phyloP scores from a whole-genome alignment of 768 basidiomycete genomes.

The Cystofilobasidium bisporidii region DNA sequence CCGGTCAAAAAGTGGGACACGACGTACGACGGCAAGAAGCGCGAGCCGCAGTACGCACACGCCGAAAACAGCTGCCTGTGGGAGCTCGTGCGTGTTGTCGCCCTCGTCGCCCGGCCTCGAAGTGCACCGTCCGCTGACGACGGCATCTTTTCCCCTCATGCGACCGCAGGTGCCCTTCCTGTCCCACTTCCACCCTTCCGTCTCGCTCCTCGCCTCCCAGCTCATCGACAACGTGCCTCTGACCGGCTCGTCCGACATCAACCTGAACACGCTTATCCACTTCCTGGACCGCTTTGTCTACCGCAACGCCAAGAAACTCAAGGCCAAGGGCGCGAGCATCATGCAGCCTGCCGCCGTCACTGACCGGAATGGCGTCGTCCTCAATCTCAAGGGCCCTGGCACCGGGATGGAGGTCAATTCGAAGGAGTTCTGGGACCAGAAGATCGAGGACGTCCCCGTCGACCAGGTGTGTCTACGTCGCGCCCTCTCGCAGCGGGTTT shows the following conservation, averaged over 20 bases:
- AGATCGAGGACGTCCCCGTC: slow-evolving; percentile 63
- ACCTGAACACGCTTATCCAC: slow-evolving; percentile 82
- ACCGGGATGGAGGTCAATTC: slow-evolving; percentile 59
- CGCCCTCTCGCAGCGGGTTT: no score
- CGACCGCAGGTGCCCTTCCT: slow-evolving; percentile 62
- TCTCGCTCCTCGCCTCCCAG: slow-evolving; percentile 75
- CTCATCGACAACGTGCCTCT: slow-evolving; percentile 61
- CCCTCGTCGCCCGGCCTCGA: neutral
- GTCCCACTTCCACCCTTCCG: slow-evolving; percentile 79
- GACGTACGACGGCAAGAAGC: slow-evolving; percentile 77
- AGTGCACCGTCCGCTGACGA: neutral
- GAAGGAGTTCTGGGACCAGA: slow-evolving; percentile 60
- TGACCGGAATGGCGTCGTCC: slow-evolving; percentile 50
- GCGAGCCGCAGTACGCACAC: slow-evolving; percentile 77
- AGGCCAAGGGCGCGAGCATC: slow-evolving; percentile 66
- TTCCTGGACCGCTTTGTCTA: slow-evolving; percentile 97
- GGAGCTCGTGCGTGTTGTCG: slow-evolving; percentile 61
- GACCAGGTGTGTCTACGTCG: slow-evolving; percentile 73
- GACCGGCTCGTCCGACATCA: slow-evolving; percentile 75
- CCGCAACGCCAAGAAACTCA: slow-evolving; percentile 79
- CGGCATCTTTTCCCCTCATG: no score
- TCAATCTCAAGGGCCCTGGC: slow-evolving; percentile 56
- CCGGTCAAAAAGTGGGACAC: slow-evolving; percentile 25
- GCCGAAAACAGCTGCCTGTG: slow-evolving; percentile 72
- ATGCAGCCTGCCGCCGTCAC: slow-evolving; percentile 84